Conservation (phyloP, 257 asterid species). For the Solanum chaucha region DNA sequence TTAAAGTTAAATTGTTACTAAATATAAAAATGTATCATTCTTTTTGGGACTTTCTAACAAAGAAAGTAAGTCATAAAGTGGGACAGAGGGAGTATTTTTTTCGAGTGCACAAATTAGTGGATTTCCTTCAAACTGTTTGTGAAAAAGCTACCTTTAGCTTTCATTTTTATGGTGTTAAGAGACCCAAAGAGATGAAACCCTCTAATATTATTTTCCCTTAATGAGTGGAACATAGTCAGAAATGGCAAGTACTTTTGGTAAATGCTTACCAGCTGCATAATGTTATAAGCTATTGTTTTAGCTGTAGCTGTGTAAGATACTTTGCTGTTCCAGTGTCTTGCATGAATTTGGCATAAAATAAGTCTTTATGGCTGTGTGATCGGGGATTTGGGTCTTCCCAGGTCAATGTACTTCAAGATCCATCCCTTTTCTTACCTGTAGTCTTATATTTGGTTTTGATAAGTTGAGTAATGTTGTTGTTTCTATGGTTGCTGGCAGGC, state of each 20-base stretch:
- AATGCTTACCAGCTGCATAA: neutral
- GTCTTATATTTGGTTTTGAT: neutral
- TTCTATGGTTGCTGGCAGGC: conserved; percentile 35
- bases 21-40: neutral
- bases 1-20: neutral
- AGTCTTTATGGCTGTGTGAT: neutral
- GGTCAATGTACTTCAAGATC: neutral
- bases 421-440: neutral
- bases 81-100: neutral
- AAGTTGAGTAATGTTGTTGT: neutral
- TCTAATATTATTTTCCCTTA: neutral
- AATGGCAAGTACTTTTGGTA: neutral
- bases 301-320: neutral
- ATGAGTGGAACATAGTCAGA: neutral
- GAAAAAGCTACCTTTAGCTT: neutral
- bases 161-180: neutral
- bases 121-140: neutral
- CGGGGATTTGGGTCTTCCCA: neutral
- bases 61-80: neutral
- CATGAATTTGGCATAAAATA: neutral
- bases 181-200: neutral
- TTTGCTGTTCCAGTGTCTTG: neutral
- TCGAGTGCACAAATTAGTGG: neutral
- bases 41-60: neutral
- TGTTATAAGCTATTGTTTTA: neutral